Conservation (phyloP, 257 asterid species). For the Thymus quinquecostatus region DNA sequence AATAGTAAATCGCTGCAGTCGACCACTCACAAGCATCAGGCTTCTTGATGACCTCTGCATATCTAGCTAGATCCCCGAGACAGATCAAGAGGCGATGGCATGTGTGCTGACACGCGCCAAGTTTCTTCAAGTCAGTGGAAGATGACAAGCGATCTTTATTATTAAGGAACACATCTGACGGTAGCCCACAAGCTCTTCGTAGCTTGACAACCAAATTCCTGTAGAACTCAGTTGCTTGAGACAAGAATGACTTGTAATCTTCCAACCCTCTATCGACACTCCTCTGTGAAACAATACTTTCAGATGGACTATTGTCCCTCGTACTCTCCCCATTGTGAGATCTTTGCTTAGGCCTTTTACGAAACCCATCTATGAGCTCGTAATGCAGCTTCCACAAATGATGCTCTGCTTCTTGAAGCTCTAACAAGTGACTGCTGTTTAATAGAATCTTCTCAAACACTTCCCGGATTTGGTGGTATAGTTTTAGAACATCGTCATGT, state of each 20-base stretch:
- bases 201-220: slow-evolving; percentile 48
- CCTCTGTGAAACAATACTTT: slow-evolving; percentile 35
- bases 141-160: slow-evolving; percentile 29
- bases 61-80: slow-evolving; percentile 89
- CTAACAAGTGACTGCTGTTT: slow-evolving; percentile 47
- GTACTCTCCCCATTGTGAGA: slow-evolving; percentile 39
- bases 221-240: slow-evolving; percentile 73
- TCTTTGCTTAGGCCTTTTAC: slow-evolving; percentile 54
- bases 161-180: slow-evolving; percentile 44
- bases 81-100: slow-evolving; percentile 90
- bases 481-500: slow-evolving; percentile 53
- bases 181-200: slow-evolving; percentile 55
- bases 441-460: slow-evolving; percentile 61
- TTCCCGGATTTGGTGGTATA: slow-evolving; percentile 59
- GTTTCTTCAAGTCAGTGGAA: slow-evolving; percentile 40
- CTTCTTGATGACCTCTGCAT: slow-evolving; percentile 62
- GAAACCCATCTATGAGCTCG: slow-evolving; percentile 82
- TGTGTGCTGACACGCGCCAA: slow-evolving; percentile 51
- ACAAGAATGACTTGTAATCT: slow-evolving; percentile 67
- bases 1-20: slow-evolving; percentile 65
- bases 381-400: slow-evolving; percentile 89
- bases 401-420: slow-evolving; percentile 76
- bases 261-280: slow-evolving; percentile 45
- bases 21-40: slow-evolving; percentile 69
- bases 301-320: slow-evolving; percentile 38